Base-by-base conservation (phyloP, 2,329 filamentous ascomycete species). In the Exophiala dermatitidis region DNA sequence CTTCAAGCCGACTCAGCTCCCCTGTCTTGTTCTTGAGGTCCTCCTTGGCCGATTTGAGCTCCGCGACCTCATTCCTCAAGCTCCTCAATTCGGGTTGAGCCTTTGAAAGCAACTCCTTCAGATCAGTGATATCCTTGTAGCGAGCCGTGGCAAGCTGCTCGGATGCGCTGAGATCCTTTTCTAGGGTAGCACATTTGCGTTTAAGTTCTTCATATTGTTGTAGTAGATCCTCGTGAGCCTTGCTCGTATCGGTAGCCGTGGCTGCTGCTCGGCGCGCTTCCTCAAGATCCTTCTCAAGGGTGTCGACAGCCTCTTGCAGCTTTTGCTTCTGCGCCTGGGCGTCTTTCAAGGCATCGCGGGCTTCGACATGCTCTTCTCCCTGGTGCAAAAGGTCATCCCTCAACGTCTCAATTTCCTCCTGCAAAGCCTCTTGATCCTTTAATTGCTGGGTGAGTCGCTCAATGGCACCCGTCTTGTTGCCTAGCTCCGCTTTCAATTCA, bases 131-230 rank as follows among this genome's bases (percentile, higher is more conserved):
- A 55, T 97, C 90, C 68, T 90, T 95, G 74, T 90, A 97, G 31
- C 93, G 80, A 10, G 81, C 85, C 56, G 94, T 85, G 0, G 93
- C 89, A 8, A 97, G 78, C 69, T 94, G 83, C 67, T 96, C 84
- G 0, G 90, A 86, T 1, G 90, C 90, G 1, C 83, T 85, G 2
- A 97, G 77, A 65, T 98, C 91, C 0, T 85, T 88, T 65, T 95
- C 84, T 12, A 96, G 69, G 0, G 80, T 78, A 1, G 81, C 75
- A 0, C 84, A 81, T 67, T 85, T 88, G 19, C 77, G 71, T 68
- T 86, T 89, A 34, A 94, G 75, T 40, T 83, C 82, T n/a, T 73
- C 74, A 37, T 71, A 71, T 33, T 69, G 72, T 4, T 72, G 69
- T 6, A 68, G 69, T 55, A 73, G 74, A 59, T 69, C 74, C 6